These are phyloP conservation scores for Spergularia azorica DNA, from an alignment of 179 eudicot species.

Conservation along the genomic window DNA sequence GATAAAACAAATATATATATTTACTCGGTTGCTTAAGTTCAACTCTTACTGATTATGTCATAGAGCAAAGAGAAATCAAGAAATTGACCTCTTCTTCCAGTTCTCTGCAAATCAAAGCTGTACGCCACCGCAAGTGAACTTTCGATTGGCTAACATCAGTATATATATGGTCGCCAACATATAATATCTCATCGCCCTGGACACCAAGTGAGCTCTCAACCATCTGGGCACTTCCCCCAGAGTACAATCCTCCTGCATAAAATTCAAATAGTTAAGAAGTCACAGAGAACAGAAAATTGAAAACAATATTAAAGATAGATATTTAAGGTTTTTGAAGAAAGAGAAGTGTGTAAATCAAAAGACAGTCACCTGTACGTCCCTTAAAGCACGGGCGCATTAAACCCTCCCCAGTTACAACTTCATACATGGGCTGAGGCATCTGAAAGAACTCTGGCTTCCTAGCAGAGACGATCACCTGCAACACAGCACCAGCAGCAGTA, in stretches of 20 bases:
- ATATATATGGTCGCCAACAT: constrained; percentile 96
- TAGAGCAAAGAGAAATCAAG: constrained; percentile 9
- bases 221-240: constrained; percentile 99
- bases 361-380: constrained; percentile 63
- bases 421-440: constrained; percentile 94
- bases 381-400: constrained; percentile 97
- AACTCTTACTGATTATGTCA: neutral
- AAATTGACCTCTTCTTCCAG: constrained; percentile 81
- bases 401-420: constrained; percentile 94
- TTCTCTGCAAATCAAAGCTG: constrained; percentile 92
- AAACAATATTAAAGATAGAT: neutral
- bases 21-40: neutral
- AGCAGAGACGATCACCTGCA: constrained; percentile 90
- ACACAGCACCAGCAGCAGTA: constrained; percentile 5
- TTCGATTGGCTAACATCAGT: constrained; percentile 97
- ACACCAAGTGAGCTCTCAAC: constrained; percentile 83
- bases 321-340: constrained; percentile 5
- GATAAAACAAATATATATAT: no score
- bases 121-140: constrained; percentile 94
- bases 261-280: constrained; percentile 15
- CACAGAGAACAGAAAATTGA: neutral
- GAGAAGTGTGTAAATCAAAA: constrained; percentile 1
- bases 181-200: constrained; percentile 93
- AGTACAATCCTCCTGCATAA: constrained; percentile 81
- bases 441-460: constrained; percentile 98